Evolutionary conservation across 2,329 filamentous ascomycete species (phyloP).

Genomic region (Penicillium sp.): DNA sequence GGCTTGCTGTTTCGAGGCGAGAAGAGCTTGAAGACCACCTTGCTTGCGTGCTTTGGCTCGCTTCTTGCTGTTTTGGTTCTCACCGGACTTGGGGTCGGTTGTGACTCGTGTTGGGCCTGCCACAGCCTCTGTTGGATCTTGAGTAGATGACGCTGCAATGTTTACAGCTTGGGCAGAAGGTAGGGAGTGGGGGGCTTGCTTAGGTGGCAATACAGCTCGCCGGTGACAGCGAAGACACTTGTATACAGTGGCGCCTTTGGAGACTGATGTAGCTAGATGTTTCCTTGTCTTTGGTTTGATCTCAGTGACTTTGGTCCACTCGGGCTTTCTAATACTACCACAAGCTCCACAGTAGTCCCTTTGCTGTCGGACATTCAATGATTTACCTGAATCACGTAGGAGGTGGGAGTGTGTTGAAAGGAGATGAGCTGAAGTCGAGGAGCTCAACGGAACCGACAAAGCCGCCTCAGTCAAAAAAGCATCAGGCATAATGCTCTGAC

Average conservation of each 20-base stretch:
- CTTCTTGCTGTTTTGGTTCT: conserved; percentile 56
- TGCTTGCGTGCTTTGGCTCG: conserved; percentile 57
- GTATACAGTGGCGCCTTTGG: conserved; percentile 33
- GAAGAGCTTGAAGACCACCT: conserved; percentile 55
- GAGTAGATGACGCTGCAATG: neutral
- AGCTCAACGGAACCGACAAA: conserved; percentile 32
- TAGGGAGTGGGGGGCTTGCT: conserved; percentile 16
- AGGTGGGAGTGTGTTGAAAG: conserved; percentile 39
- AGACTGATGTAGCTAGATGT: conserved; percentile 8
- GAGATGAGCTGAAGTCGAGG: conserved; percentile 46
- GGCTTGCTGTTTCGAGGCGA: conserved; percentile 46
- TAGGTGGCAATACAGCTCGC: conserved; percentile 31
- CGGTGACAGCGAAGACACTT: conserved; percentile 41
- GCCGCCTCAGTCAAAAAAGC: conserved; percentile 42
- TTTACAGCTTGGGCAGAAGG: conserved; percentile 9
- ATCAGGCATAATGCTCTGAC: conserved; percentile 15
- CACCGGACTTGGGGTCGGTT: conserved; percentile 27
- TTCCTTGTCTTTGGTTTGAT: conserved; percentile 23
- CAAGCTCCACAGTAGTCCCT: conserved; percentile 42
- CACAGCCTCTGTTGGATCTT: neutral
- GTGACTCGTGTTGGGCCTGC: neutral
- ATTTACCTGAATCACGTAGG: conserved; percentile 35
- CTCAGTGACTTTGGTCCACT: conserved; percentile 31
- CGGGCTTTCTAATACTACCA: conserved; percentile 38
- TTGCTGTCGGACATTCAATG: conserved; percentile 34